These are phyloP conservation scores for Candida adriatica DNA, from an alignment of 805 yeast species.

Conservation along the genomic window DNA sequence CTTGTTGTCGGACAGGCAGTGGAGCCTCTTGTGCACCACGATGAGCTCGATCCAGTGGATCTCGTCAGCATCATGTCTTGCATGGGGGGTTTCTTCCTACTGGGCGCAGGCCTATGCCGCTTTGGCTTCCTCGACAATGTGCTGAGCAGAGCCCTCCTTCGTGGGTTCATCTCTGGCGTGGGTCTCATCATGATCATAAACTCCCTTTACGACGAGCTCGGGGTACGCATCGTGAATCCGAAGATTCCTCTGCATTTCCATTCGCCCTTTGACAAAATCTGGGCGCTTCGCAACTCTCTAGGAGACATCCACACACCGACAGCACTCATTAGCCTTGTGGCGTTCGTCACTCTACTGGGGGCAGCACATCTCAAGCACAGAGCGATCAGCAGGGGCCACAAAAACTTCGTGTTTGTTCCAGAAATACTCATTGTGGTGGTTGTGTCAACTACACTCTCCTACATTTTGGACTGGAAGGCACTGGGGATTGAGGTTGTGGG, in stretches of 20 bases:
- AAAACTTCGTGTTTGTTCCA: slow-evolving; percentile 61
- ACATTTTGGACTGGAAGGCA: slow-evolving; percentile 43
- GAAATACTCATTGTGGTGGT: slow-evolving; percentile 75
- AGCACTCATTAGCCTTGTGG: slow-evolving; percentile 46
- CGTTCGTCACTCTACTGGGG: slow-evolving; percentile 39
- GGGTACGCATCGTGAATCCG: slow-evolving; percentile 44
- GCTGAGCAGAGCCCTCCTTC: slow-evolving; percentile 63
- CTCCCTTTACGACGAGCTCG: slow-evolving; percentile 66
- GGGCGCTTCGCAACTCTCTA: slow-evolving; percentile 47
- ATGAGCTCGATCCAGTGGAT: slow-evolving; percentile 41
- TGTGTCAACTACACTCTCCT: slow-evolving; percentile 46
- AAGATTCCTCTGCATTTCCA: slow-evolving; percentile 48
- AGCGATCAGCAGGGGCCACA: slow-evolving; percentile 23
- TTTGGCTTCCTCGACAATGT: slow-evolving; percentile 83
- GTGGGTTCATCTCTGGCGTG: slow-evolving; percentile 83
- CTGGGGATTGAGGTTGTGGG: slow-evolving; percentile 69
- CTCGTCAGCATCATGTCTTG: slow-evolving; percentile 64
- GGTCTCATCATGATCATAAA: slow-evolving; percentile 80
- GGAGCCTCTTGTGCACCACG: slow-evolving; percentile 43
- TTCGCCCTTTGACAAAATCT: slow-evolving; percentile 64
- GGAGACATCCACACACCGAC: slow-evolving; percentile 51
- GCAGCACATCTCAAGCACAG: slow-evolving; percentile 38
- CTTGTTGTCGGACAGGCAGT: slow-evolving; percentile 76
- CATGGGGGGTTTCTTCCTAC: slow-evolving; percentile 63
- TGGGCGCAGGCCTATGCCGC: slow-evolving; percentile 73